Percentiles rank a stretch among this genome's conserved stretches.
Conservation (phyloP, 352 stramenopile genomes). For the Hyphochytrium catenoides region DNA sequence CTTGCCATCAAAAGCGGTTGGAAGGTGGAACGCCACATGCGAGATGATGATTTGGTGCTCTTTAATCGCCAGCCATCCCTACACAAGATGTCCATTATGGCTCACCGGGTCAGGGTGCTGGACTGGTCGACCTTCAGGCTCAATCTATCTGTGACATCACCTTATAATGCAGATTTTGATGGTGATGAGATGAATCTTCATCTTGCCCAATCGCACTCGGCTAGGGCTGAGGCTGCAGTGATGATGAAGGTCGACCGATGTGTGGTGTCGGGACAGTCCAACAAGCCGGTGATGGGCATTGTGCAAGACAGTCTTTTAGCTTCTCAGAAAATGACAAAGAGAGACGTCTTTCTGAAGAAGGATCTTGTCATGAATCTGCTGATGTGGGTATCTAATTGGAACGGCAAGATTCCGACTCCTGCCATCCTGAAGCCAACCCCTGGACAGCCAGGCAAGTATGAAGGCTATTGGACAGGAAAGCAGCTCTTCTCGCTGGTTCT, state of each 20-base stretch:
- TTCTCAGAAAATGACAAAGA: slow-evolving; percentile 93
- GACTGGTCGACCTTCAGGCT: slow-evolving; percentile 98
- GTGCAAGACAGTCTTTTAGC: slow-evolving; percentile 89
- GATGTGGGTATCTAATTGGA: slow-evolving; percentile 92
- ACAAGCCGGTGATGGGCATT: slow-evolving; percentile 98
- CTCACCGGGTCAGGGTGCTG: slow-evolving; percentile 93
- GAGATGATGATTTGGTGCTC: slow-evolving; percentile 93
- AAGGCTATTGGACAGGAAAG: slow-evolving; percentile 90
- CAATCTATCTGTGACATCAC: slow-evolving; percentile 90
- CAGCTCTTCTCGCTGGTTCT: slow-evolving; percentile 93
- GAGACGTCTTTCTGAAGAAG: slow-evolving; percentile 90
- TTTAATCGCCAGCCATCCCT: slow-evolving; percentile 99
- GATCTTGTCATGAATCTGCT: slow-evolving; percentile 94
- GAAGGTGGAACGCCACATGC: slow-evolving; percentile 95
- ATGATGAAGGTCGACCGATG: slow-evolving; percentile 97
- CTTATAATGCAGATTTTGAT: slow-evolving; percentile 99
- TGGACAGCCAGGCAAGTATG: slow-evolving; percentile 49
- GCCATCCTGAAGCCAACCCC: slow-evolving; percentile 88
- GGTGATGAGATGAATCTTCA: slow-evolving; percentile 99
- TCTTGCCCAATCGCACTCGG: slow-evolving; percentile 88
- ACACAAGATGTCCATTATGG: slow-evolving; percentile 99
- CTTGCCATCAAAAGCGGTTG: slow-evolving; percentile 85
- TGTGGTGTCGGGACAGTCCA: slow-evolving; percentile 94
- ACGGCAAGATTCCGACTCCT: slow-evolving; percentile 87
- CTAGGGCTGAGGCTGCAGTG: slow-evolving; percentile 85